phyloP scores from a whole-genome alignment of 352 stramenopile species.

The Phytophthora fragariaefolia region DNA sequence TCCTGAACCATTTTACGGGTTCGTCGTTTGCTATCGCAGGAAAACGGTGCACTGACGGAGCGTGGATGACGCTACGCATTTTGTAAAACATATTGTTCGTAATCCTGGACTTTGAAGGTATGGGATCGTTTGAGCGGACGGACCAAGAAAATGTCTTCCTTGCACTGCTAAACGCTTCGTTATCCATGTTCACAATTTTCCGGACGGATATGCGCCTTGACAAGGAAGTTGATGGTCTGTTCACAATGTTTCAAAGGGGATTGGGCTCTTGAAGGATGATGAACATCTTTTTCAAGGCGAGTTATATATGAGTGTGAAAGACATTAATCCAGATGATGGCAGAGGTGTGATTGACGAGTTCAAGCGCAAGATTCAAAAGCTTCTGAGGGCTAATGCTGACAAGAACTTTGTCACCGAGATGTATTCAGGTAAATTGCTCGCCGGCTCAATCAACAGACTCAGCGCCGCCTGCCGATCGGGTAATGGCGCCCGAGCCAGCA shows the following conservation, averaged over 20 bases:
- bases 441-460: no score
- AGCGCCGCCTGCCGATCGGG: no score
- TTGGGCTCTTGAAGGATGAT: constrained; percentile 56
- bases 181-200: constrained; percentile 68
- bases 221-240: constrained; percentile 67
- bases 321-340: constrained; percentile 66
- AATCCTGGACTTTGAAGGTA: constrained; percentile 71
- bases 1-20: constrained; percentile 66
- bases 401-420: constrained; percentile 57
- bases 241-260: constrained; percentile 62
- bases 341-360: constrained; percentile 49
- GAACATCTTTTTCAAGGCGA: constrained; percentile 48
- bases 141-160: constrained; percentile 73
- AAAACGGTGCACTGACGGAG: constrained; percentile 50
- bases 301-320: constrained; percentile 65
- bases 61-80: constrained; percentile 53
- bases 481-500: no score
- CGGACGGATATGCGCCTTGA: constrained; percentile 70
- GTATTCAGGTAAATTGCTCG: constrained; percentile 53
- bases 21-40: constrained; percentile 63
- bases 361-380: constrained; percentile 36
- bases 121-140: constrained; percentile 65
- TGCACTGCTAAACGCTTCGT: constrained; percentile 57
- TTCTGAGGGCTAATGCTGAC: constrained; percentile 47
- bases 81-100: constrained; percentile 46